Evolutionary conservation across 257 asterid species (phyloP), one percentile per base, ranked within the genome.

Genomic region (Mitragyna speciosa): DNA sequence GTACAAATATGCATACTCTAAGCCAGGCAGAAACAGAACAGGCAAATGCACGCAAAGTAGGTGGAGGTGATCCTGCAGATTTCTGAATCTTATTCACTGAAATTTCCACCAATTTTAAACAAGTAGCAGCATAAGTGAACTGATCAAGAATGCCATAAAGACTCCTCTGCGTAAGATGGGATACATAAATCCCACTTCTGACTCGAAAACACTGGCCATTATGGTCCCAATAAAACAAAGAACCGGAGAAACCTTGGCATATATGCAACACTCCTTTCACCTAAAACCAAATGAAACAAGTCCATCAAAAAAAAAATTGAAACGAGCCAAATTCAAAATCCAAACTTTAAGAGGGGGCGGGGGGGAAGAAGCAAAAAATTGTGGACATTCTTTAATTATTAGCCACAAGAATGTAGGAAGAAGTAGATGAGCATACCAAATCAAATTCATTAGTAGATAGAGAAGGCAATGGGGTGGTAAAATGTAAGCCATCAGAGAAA

Each of bases 191-290:
- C 87, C 97, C 97, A 22, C 73, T 86, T 80, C 86, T 89, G 79
- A 86, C 83, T 74, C 81, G 84, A 86, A 91, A 96, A 47, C 84
- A 33, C 56, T 85, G 87, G 43, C 80, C 86, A 9, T 51, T 71
- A n/a, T 77, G 84, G 54, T 96, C 93, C 99, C 99, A 96, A 81
- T 80, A 82, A 78, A 92, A 91, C 64, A 92, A 69, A 39, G 87
- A 85, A 83, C 94, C 88, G 43, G 98, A 86, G 26, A 90, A 85
- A 73, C 99, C 99, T 85, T 96, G 99, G 73, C 92, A 77, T 87
- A 91, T 91, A 85, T 92, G 99, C 94, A 96, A 83, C 84, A 91
- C 90, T 76, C 95, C 97, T 78, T 88, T 90, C 65, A 94, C 97
- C 99, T 94, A 78, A 76, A 85, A 31, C 52, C 17, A 78, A 76